phyloP scores from a whole-genome alignment of 202 grass and related monocot genomes.

The Eragrostis tef region DNA sequence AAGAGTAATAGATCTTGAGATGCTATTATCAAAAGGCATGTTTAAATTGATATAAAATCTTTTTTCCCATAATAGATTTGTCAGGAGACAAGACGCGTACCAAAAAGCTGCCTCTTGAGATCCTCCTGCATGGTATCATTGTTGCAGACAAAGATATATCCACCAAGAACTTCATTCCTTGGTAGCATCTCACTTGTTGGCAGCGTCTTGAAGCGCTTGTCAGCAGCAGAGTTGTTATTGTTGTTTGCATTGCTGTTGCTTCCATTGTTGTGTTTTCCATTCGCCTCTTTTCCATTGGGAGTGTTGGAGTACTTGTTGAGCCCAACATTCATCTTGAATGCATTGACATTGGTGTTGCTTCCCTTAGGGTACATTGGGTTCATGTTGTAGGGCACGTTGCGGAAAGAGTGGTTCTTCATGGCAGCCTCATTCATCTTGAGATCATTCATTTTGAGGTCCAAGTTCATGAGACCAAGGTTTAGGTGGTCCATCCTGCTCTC shows the following conservation, averaged over 20 bases:
- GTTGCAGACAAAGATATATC: slow-evolving; percentile 98
- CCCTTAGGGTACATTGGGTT: slow-evolving; percentile 77
- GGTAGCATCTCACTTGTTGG: slow-evolving; percentile 92
- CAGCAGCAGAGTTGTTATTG: slow-evolving; percentile 62
- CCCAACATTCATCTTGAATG: slow-evolving; percentile 80
- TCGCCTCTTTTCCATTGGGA: slow-evolving; percentile 65
- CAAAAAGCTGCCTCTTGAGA: slow-evolving; percentile 96
- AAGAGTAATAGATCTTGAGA: slow-evolving; percentile 40
- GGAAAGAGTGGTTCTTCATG: slow-evolving; percentile 54
- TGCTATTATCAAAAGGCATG: background rate
- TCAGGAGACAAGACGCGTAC: slow-evolving; percentile 49
- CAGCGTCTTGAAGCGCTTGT: slow-evolving; percentile 94
- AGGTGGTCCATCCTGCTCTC: slow-evolving; percentile 71
- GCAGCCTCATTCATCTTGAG: slow-evolving; percentile 69
- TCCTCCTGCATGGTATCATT: slow-evolving; percentile 98
- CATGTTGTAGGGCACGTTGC: slow-evolving; percentile 63
- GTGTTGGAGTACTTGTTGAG: slow-evolving; percentile 70
- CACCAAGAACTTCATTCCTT: slow-evolving; percentile 91
- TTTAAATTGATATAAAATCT: background rate
- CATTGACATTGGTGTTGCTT: slow-evolving; percentile 60
- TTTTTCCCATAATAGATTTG: background rate
- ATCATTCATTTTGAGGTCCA: slow-evolving; percentile 75
- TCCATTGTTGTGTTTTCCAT: slow-evolving; percentile 56
- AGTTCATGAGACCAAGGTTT: slow-evolving; percentile 72
- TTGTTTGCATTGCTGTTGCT: slow-evolving; percentile 48